phyloP scores from a whole-genome alignment of 352 stramenopile genomes.

The Plasmopara muralis region DNA sequence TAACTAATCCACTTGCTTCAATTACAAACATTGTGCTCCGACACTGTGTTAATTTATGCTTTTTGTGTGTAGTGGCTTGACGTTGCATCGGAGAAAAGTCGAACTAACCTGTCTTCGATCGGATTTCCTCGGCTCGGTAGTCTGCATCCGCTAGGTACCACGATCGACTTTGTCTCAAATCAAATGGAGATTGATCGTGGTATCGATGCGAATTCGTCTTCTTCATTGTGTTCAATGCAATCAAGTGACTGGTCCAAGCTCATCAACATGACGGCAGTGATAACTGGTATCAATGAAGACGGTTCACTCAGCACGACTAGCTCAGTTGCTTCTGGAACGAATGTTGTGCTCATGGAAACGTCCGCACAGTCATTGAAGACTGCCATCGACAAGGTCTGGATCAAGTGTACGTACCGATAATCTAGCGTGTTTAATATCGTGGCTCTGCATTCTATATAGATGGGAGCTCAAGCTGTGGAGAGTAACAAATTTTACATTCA shows the following conservation, averaged over 20 bases:
- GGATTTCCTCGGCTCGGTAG: slow-evolving; percentile 78
- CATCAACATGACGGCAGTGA: slow-evolving; percentile 83
- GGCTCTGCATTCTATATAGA: slow-evolving; percentile 27
- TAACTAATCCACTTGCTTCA: too few relatives aligned
- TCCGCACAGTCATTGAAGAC: slow-evolving; percentile 74
- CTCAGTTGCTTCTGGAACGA: slow-evolving; percentile 64
- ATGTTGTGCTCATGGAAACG: slow-evolving; percentile 85
- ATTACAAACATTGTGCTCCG: too few relatives aligned
- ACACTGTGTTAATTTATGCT: neutral
- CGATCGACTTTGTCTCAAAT: slow-evolving; percentile 71
- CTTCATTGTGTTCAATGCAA: slow-evolving; percentile 72
- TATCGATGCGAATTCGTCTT: slow-evolving; percentile 43
- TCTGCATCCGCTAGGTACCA: slow-evolving; percentile 75
- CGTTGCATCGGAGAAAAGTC: slow-evolving; percentile 63
- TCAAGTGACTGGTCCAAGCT: slow-evolving; percentile 74
- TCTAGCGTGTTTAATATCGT: neutral
- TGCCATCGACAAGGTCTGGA: slow-evolving; percentile 69
- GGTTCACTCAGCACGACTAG: slow-evolving; percentile 78
- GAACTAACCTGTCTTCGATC: slow-evolving; percentile 65
- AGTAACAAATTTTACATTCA: slow-evolving; percentile 79
- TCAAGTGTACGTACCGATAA: neutral
- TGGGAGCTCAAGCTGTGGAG: slow-evolving; percentile 64
- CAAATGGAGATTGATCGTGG: slow-evolving; percentile 59
- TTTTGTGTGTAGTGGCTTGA: slow-evolving; percentile 58
- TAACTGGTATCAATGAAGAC: slow-evolving; percentile 79